Base-by-base conservation (phyloP, 2,329 filamentous ascomycete species). In the Ophiocordyceps sinensis region DNA sequence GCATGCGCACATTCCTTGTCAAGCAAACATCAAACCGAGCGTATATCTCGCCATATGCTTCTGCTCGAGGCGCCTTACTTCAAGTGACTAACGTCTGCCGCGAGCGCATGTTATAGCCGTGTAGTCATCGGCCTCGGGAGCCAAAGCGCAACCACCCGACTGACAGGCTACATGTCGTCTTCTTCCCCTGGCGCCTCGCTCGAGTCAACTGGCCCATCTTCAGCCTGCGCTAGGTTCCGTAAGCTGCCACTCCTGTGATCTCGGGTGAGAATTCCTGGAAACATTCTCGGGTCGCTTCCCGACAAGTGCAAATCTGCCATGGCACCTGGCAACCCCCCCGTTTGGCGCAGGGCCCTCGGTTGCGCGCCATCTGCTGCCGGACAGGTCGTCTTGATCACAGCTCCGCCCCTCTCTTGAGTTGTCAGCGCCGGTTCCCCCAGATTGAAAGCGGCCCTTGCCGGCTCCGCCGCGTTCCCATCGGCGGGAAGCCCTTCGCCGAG, bases 221-320 rank as follows among this genome's bases (percentile, higher is more conserved):
- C 46, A 6, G 45, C 45, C 40, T 54, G 51, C 11, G 45, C 41
- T 15, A 61, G 34, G 43, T 54, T 60, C 28, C 58, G 52, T 28
- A 53, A 49, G 41, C 69, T 71, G 36, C 61, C 64, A 39, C 57
- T 66, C 40, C 67, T 61, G 36, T 53, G 58, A 28, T 67, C 67
- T 41, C 70, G 61, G 14, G 68, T 67, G 36, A 86, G 70, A 28
- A 87, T 71, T 0, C 82, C 82, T 0, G 83, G 83, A 48, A 85
- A 83, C 46, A 85, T 76, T 46, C 69, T 72, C 11, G 81, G 82
- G 56, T 85, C 81, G 38, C 65, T 70, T 4, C 70, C 75, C 12
- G 67, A 72, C 11, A 76, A 53, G 48, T 74, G 67, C 41, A 63
- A 49, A 44, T 71, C 64, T 37, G 61, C 56, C 49, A 61, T 54